These are phyloP conservation scores for Yamadazyma trypodendri DNA, from an alignment of 1,139 yeast genomes.

Conservation along the genomic window DNA sequence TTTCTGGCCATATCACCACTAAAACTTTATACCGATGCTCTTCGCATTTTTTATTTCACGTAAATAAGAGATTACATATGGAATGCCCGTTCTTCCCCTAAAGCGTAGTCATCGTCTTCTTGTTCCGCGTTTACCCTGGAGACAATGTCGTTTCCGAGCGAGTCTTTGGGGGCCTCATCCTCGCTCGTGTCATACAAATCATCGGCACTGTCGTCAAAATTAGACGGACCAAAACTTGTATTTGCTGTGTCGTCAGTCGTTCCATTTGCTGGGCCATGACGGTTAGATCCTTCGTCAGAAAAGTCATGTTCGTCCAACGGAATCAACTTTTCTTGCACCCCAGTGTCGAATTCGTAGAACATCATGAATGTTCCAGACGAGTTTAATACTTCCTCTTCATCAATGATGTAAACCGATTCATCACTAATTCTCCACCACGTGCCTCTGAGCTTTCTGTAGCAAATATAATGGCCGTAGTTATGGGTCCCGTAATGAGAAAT, in stretches of 20 bases:
- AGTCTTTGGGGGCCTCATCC: slow-evolving; percentile 18
- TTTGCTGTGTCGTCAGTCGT: not conserved
- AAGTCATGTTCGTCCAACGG: slow-evolving; percentile 37
- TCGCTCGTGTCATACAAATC: slow-evolving; percentile 5
- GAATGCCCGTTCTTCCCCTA: slow-evolving; percentile 25
- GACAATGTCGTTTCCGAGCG: slow-evolving; percentile 13
- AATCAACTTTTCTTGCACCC: slow-evolving; percentile 32
- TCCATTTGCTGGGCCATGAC: slow-evolving; percentile 4
- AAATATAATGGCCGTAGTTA: slow-evolving; percentile 92
- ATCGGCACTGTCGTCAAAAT: slow-evolving; percentile 2
- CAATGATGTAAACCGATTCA: slow-evolving; percentile 77
- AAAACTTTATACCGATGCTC: slow-evolving; percentile 5
- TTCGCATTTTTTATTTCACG: slow-evolving; percentile 4
- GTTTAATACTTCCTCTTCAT: slow-evolving; percentile 73
- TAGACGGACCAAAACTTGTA: slow-evolving; percentile 1
- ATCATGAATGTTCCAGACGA: slow-evolving; percentile 92
- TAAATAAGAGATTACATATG: slow-evolving; percentile 14
- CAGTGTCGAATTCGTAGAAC: slow-evolving; percentile 66
- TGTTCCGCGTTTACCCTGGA: not conserved
- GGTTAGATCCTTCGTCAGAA: slow-evolving; percentile 22
- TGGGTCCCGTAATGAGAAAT: slow-evolving; percentile 93
- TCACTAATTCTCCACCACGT: slow-evolving; percentile 96
- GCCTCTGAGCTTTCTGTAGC: slow-evolving; percentile 76
- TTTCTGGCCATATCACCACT: slow-evolving; percentile 27
- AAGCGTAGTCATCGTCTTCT: slow-evolving; percentile 7